Conservation (phyloP, 768 basidiomycete species). For the Russula dissimulans region DNA sequence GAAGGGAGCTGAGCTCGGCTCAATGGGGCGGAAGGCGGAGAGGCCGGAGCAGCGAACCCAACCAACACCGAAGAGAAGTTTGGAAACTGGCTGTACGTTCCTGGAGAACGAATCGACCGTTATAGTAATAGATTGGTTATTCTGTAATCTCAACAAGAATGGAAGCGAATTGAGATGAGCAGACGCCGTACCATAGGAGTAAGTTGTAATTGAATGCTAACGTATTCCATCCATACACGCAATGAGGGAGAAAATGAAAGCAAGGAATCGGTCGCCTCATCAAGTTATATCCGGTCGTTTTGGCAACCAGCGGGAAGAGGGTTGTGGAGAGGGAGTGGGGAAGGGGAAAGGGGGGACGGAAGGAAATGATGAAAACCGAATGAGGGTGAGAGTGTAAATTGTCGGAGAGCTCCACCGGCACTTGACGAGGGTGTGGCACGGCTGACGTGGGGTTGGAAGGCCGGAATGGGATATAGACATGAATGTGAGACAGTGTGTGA, state of each 20-base stretch:
- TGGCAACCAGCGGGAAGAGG: neutral
- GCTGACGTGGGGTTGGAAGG: neutral
- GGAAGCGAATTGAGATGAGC: neutral
- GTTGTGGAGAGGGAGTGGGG: neutral
- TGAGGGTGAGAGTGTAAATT: neutral
- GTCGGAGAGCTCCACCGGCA: too few relatives aligned
- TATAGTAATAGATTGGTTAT: neutral
- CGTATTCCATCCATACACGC: too few relatives aligned
- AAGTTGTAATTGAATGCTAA: too few relatives aligned
- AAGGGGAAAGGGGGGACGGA: too few relatives aligned
- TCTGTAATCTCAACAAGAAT: neutral
- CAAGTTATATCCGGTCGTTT: constrained; percentile 2
- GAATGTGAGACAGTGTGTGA: constrained; percentile 8
- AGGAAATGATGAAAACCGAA: neutral
- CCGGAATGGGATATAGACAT: constrained; percentile 4
- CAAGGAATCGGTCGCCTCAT: neutral
- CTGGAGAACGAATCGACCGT: neutral
- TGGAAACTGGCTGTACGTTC: neutral
- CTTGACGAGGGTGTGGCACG: neutral
- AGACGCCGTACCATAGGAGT: neutral
- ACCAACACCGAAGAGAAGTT: neutral
- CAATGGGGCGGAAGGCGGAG: neutral
- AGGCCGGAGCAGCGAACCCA: neutral
- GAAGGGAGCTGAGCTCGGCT: too few relatives aligned
- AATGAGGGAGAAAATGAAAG: neutral